phyloP scores from a whole-genome alignment of 352 stramenopile species.

The Pythium rhizo-oryzae region DNA sequence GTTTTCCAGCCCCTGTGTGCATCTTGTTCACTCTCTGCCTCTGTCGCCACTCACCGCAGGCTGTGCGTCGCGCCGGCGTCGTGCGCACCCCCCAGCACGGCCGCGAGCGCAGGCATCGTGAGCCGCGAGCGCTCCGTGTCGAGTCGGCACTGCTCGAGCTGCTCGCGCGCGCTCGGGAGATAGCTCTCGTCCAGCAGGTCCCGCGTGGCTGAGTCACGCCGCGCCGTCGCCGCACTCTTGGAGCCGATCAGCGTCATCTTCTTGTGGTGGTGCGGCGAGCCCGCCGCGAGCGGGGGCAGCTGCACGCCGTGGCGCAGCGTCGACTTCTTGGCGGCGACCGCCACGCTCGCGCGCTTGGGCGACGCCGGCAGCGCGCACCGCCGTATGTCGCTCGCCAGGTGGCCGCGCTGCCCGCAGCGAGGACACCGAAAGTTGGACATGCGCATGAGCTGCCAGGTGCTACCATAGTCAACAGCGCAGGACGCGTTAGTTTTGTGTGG shows the following conservation, averaged over 20 bases:
- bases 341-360: slow-evolving; percentile 14
- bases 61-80: no score
- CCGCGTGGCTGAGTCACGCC: slow-evolving; percentile 31
- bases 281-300: slow-evolving; percentile 6
- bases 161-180: slow-evolving; percentile 55
- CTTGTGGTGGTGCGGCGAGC: slow-evolving; percentile 9
- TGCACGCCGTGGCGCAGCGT: slow-evolving; percentile 1
- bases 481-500: neutral
- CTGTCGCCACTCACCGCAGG: no score
- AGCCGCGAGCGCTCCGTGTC: slow-evolving; percentile 9
- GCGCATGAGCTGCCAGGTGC: slow-evolving; percentile 77
- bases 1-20: no score
- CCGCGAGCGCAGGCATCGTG: neutral
- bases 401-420: slow-evolving; percentile 56
- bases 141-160: slow-evolving; percentile 46
- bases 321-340: slow-evolving; percentile 11
- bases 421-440: slow-evolving; percentile 71
- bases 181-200: slow-evolving; percentile 68
- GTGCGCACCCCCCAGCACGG: no score
- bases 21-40: no score
- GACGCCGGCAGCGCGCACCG: slow-evolving; percentile 41
- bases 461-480: slow-evolving; percentile 19
- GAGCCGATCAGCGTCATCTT: slow-evolving; percentile 21
- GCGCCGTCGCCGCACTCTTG: neutral
- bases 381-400: slow-evolving; percentile 49